Percentiles rank a stretch among this genome's conserved stretches.
phyloP scores from a whole-genome alignment of 441 rosid genomes.

The Adansonia grandidieri region DNA sequence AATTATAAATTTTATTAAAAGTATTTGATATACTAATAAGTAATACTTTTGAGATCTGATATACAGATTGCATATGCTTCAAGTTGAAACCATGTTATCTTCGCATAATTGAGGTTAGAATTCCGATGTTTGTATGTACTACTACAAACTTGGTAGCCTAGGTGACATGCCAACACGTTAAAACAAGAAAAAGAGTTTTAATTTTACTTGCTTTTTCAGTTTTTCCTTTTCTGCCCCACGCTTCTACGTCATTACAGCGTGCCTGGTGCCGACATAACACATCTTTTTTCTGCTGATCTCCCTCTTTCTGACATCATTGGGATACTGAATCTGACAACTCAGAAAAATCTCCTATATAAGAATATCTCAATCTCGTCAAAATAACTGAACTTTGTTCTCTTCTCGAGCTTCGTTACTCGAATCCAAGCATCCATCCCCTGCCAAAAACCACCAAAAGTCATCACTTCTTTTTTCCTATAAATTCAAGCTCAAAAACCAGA shows the following conservation, averaged over 20 bases:
- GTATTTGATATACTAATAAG: too few species aligned
- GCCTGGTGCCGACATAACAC: conserved; percentile 27
- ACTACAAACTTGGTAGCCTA: not conserved
- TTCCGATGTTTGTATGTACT: not conserved
- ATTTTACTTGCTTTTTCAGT: not conserved
- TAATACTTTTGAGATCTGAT: not conserved
- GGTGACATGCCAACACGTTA: not conserved
- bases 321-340: not conserved
- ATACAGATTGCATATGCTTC: not conserved
- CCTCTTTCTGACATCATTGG: not conserved
- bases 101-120: not conserved
- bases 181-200: not conserved
- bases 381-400: not conserved
- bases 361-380: not conserved
- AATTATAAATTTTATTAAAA: too few species aligned
- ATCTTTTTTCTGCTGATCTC: not conserved
- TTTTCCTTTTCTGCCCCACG: not conserved
- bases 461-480: not conserved
- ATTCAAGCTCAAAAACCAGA: conserved; percentile 5
- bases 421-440: conserved; percentile 12
- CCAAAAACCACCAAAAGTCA: not conserved
- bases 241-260: conserved; percentile 3
- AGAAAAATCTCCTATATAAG: not conserved
- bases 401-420: not conserved
- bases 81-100: conserved; percentile 6